Base-by-base conservation (phyloP, 2,329 filamentous ascomycete species). In the Phialophora chinensis region DNA sequence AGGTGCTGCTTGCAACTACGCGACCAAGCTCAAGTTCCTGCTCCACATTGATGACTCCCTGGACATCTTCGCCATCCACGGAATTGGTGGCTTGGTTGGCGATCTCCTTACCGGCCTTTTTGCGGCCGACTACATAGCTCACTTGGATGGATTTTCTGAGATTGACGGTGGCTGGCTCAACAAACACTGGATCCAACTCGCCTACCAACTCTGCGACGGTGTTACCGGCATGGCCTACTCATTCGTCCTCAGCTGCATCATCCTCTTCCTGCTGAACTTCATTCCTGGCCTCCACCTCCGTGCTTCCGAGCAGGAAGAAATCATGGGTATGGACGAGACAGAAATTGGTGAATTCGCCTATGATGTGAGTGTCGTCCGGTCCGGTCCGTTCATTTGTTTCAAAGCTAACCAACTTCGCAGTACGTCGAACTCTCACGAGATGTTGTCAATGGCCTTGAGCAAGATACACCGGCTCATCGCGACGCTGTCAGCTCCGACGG, bases 261-360 rank as follows among this genome's bases (percentile, higher is more conserved):
- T 88, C 27, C 79, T 87, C 0, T 84, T 86, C 65, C 75, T 86
- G 67, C 82, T 87, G 72, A 85, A 86, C 73, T 83, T 80, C 66
- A 87, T 88, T 44, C 86, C 86, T 0, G 85, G 85, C 0, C 78
- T 86, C 66, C 83, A 86, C 65, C 76, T 88, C 1, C 78, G 86
- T 20, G 83, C 82, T 0, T 82, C 77, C 0, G 84, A 87, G 63
- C 84, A 87, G 62, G 84, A 82, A 7, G 86, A 88, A 73, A 74
- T 84, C 4, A 75, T 77, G 33, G 86, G 86, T 0, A 74, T 88
- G 49, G 86, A 88, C 69, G 93, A 96, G 74, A 89, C 91, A 27
- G 92, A 97, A 79, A 91, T 96, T 74, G 93, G 93, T 77, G 93
- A 96, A 95, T 77, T 93, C 92, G 67, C 67, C 20, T n/a, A 66